These are phyloP conservation scores for Oenanthe javanica DNA, from an alignment of 140 eudicot genomes.

Conservation along the genomic window DNA sequence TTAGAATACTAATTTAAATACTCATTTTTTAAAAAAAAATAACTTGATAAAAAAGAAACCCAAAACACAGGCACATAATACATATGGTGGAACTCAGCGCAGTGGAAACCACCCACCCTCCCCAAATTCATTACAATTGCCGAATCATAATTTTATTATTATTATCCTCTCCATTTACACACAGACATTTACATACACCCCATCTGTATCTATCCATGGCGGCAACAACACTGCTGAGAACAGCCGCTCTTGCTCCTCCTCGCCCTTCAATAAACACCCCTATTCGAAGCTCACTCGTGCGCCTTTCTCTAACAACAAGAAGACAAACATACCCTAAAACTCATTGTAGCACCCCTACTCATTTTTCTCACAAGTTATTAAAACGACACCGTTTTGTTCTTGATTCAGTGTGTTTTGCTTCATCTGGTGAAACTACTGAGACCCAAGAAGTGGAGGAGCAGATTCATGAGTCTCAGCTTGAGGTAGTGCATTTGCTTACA, in stretches of 20 bases:
- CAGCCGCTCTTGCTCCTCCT: not conserved
- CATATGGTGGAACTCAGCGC: not conserved
- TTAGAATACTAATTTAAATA: too few relatives aligned
- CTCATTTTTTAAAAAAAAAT: not conserved
- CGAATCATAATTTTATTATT: not conserved
- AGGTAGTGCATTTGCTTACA: not conserved
- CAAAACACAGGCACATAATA: not conserved
- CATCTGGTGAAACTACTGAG: not conserved
- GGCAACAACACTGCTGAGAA: conserved; percentile 6
- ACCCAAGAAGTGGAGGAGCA: conserved; percentile 7
- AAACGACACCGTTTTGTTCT: not conserved
- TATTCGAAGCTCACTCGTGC: not conserved
- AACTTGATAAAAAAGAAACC: not conserved
- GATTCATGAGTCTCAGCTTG: conserved; percentile 7
- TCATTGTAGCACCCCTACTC: not conserved
- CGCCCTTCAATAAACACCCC: not conserved
- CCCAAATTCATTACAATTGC: not conserved
- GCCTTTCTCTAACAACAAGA: not conserved
- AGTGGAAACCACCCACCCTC: not conserved
- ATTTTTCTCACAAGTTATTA: not conserved
- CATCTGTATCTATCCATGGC: not conserved
- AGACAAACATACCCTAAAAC: not conserved
- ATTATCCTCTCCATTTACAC: not conserved
- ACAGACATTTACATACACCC: not conserved
- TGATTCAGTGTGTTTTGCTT: not conserved